These are phyloP conservation scores for Tulasnella sp. DNA, from an alignment of 768 basidiomycete species.

Conservation along the genomic window DNA sequence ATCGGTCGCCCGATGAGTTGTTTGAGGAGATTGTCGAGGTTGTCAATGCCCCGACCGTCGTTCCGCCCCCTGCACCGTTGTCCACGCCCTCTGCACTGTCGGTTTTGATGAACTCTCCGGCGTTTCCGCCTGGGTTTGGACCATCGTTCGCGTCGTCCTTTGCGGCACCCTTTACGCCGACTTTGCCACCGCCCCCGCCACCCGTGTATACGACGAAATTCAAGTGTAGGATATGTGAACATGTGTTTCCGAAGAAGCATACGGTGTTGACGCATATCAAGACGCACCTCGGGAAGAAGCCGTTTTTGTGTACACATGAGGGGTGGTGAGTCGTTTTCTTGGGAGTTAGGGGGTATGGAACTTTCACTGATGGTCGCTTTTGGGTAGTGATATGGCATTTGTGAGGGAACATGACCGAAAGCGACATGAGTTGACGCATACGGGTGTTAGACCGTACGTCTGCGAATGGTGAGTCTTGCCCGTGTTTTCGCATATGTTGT, in stretches of 20 bases:
- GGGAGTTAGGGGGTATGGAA: too few relatives aligned
- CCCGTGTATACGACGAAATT: background rate
- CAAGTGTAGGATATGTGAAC: conserved; percentile 12
- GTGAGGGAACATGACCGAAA: conserved; percentile 12
- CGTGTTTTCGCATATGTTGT: background rate
- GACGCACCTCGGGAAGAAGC: conserved; percentile 9
- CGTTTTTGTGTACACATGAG: conserved; percentile 1
- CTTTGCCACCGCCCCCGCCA: background rate
- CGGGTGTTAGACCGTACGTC: background rate
- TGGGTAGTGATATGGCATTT: background rate
- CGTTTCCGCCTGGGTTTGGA: too few relatives aligned
- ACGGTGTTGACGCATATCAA: conserved; percentile 12
- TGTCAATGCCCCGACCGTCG: background rate
- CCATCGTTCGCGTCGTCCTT: background rate
- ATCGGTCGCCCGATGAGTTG: background rate
- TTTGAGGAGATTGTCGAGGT: conserved; percentile 6
- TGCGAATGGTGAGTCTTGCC: conserved; percentile 7
- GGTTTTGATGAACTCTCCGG: too few relatives aligned
- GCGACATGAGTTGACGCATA: conserved; percentile 5
- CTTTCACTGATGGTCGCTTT: background rate
- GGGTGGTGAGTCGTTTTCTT: background rate
- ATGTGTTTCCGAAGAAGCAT: conserved; percentile 12
- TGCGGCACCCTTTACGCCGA: background rate
- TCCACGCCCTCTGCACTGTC: too few relatives aligned
- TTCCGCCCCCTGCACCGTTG: too few relatives aligned